Evolutionary conservation across 306 rosid genomes (phyloP).

Genomic region (Ormosia semicastrata): DNA sequence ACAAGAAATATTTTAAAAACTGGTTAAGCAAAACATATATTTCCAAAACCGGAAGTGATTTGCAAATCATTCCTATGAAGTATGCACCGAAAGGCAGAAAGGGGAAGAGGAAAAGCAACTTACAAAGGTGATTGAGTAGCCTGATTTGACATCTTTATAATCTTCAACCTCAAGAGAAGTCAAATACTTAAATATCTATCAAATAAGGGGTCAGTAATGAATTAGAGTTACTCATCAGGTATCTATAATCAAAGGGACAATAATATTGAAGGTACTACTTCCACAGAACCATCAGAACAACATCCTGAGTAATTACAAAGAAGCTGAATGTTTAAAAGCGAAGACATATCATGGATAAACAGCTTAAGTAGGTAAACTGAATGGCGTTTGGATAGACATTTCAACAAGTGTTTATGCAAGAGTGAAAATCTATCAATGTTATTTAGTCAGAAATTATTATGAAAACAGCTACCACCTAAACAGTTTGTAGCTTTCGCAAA

Average conservation of each 20-base stretch:
- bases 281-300: not conserved
- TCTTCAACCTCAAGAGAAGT: constrained; percentile 90
- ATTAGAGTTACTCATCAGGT: not conserved
- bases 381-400: not conserved
- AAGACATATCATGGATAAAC: not conserved
- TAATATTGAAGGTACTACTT: not conserved
- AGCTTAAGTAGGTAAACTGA: not conserved
- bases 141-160: constrained; percentile 83
- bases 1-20: constrained; percentile 7
- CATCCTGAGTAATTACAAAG: not conserved
- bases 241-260: not conserved
- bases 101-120: constrained; percentile 38
- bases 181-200: constrained; percentile 82
- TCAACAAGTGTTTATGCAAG: not conserved
- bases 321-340: not conserved
- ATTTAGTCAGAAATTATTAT: not conserved
- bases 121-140: constrained; percentile 77
- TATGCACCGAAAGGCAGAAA: not conserved
- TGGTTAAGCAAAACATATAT: not conserved
- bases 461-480: not conserved
- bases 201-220: constrained; percentile 5
- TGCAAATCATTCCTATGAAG: not conserved
- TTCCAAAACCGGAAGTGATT: not conserved
- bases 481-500: not conserved
- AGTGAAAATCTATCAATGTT: not conserved